A percentile compares a stretch with the other conserved stretches of the same genome.
Conservation (phyloP, 2,329 filamentous ascomycete species). For the Diaporthe humulicola region DNA sequence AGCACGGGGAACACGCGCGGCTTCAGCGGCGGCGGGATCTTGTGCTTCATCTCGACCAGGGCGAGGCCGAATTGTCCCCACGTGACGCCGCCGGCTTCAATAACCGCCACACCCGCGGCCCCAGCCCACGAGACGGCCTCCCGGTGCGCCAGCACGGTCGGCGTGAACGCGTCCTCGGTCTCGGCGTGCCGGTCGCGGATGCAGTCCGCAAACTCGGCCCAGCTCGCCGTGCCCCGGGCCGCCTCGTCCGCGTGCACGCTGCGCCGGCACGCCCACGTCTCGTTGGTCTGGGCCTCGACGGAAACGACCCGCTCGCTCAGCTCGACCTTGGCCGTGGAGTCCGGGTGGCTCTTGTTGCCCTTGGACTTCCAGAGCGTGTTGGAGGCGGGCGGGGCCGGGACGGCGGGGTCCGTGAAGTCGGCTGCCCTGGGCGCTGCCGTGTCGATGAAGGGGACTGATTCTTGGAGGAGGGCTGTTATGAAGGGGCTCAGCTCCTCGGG, state of each 20-base stretch:
- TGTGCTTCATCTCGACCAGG: conserved; percentile 76
- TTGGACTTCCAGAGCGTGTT: conserved; percentile 53
- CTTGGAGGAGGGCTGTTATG: conserved; percentile 65
- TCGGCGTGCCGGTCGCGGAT: conserved; percentile 71
- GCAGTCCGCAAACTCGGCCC: conserved; percentile 72
- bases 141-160: conserved; percentile 63
- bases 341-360: conserved; percentile 59
- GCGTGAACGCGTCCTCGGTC: conserved; percentile 71
- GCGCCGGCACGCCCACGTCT: conserved; percentile 75
- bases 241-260: conserved; percentile 71
- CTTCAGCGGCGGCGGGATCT: conserved; percentile 69
- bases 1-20: conserved; percentile 77
- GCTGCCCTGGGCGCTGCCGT: conserved; percentile 59
- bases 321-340: conserved; percentile 65
- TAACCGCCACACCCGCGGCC: conserved; percentile 51
- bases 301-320: conserved; percentile 64
- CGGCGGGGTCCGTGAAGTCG: conserved; percentile 44
- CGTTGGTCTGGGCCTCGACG: conserved; percentile 52
- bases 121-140: conserved; percentile 60
- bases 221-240: conserved; percentile 67
- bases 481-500: conserved; percentile 63
- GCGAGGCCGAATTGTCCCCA: conserved; percentile 64
- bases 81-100: conserved; percentile 49
- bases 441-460: conserved; percentile 71
- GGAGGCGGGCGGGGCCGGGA: conserved; percentile 19